Base-by-base conservation (phyloP, 768 basidiomycete genomes). In the Lactarius tabidus region DNA sequence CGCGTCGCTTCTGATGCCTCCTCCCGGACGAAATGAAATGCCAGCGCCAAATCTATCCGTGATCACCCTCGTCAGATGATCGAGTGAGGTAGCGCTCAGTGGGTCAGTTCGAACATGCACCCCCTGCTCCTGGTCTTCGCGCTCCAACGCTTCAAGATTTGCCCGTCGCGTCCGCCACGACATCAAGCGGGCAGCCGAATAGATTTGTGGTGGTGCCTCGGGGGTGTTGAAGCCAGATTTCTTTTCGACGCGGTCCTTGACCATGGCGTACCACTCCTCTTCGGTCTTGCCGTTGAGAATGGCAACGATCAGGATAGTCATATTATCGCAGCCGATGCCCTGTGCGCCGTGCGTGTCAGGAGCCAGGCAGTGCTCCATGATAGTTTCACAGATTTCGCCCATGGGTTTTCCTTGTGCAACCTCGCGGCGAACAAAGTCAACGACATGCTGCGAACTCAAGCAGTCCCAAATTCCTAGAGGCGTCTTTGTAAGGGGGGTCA, bases 291-390 rank as follows among this genome's bases (percentile, higher is more conserved):
- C 95, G 67, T 90, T 84, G 36, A 95, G 82, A 53, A 99, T 76
- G 8, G 93, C 97, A 63, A 98, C 84, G 59, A 99, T 85, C 70
- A 98, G 82, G 57, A 97, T 80, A 0, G 97, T 99, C 97, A 99
- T 99, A 79, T 99, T 98, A 79, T 99, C 97, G 75, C 96, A 98
- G 23, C 97, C 97, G 68, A 98, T 92, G 15, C 97, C 97, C 52
- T 86, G 86, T 56, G 91, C 92, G 39, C 90, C 90, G 28, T 89
- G 88, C 1, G 92, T 91, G 74, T 97, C 94, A 1, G 95, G 95
- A 28, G 97, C 95, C 55, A 98, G 82, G 72, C 97, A 98, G 70
- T 90, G 88, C 65, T 93, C 90, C 76, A 95, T 96, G 70, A 98
- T 87, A 72, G 86, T 82, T 75, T 96, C 93, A 71, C 89, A 86